Evolutionary conservation across 768 basidiomycete genomes (phyloP).

Genomic region (Boletus subparvulus): DNA sequence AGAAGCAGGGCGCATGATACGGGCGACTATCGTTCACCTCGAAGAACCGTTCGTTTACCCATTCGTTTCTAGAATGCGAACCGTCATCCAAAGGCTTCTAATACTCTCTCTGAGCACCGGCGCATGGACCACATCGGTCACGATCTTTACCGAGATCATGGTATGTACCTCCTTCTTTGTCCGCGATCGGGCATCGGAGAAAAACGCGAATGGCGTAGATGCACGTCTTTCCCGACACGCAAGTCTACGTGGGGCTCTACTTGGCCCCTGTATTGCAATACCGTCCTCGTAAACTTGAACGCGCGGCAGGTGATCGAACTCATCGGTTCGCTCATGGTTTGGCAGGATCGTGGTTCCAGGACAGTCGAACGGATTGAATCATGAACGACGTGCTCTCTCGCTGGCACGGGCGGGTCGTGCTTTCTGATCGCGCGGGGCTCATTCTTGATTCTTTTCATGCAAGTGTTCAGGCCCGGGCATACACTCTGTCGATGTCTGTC

Average conservation of each 20-base stretch:
- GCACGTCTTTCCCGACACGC: slow-evolving; percentile 11
- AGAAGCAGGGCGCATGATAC: slow-evolving; percentile 16
- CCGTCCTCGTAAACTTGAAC: slow-evolving; percentile 34
- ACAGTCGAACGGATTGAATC: not conserved
- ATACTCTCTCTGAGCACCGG: slow-evolving; percentile 17
- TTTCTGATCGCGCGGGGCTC: not conserved
- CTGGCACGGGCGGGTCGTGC: not conserved
- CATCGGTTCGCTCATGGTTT: slow-evolving; percentile 3
- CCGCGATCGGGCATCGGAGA: not conserved
- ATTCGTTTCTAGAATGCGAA: slow-evolving; percentile 13
- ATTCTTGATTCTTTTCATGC: too few species aligned
- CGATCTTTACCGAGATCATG: slow-evolving; percentile 11
- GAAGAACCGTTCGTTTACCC: not conserved
- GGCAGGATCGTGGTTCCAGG: not conserved
- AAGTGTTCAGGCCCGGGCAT: not conserved
- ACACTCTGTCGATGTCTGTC: slow-evolving; percentile 1
- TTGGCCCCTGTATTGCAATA: slow-evolving; percentile 34
- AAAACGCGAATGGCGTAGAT: slow-evolving; percentile 3
- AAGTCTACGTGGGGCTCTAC: slow-evolving; percentile 23
- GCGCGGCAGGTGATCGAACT: slow-evolving; percentile 19
- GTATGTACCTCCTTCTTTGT: slow-evolving; percentile 3
- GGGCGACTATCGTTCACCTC: not conserved
- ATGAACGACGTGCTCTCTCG: not conserved
- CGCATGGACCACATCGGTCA: slow-evolving; percentile 16
- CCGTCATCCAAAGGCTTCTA: slow-evolving; percentile 13